Conservation (phyloP, 179 eudicot genomes). For the Nepenthes alata region DNA sequence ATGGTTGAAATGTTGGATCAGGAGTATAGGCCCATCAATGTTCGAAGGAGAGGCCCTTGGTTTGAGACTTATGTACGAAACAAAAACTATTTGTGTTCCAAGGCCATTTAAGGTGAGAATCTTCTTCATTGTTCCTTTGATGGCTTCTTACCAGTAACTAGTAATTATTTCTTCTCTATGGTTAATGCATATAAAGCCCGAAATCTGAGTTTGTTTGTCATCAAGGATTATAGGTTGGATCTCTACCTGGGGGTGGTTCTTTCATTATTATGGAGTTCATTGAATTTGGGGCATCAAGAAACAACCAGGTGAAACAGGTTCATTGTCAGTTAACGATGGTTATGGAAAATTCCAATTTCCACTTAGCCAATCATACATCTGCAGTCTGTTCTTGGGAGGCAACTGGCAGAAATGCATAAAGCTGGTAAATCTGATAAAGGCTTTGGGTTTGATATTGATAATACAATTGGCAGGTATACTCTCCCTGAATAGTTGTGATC, state of each 20-base stretch:
- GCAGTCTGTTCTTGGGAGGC: conserved; percentile 79
- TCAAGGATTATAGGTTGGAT: conserved; percentile 51
- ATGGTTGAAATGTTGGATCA: conserved; percentile 19
- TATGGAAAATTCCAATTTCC: conserved; percentile 7
- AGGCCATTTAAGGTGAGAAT: conserved; percentile 66
- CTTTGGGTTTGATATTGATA: conserved; percentile 81
- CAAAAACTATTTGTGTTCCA: conserved; percentile 76
- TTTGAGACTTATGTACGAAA: conserved; percentile 72
- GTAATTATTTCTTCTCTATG: not conserved
- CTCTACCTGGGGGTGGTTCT: conserved; percentile 79
- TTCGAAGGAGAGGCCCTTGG: conserved; percentile 98
- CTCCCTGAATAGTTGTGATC: too few relatives aligned
- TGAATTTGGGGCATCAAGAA: conserved; percentile 73
- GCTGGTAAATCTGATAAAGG: conserved; percentile 73
- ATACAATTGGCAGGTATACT: conserved; percentile 88
- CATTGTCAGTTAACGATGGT: not conserved
- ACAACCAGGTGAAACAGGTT: conserved; percentile 54
- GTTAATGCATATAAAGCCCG: not conserved
- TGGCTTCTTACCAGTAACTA: not conserved
- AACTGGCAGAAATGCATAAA: conserved; percentile 92
- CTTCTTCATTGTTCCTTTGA: not conserved
- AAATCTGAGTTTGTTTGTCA: conserved; percentile 11
- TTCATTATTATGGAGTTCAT: conserved; percentile 92
- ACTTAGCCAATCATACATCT: conserved; percentile 12
- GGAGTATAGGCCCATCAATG: conserved; percentile 78